phyloP scores from a whole-genome alignment of 768 basidiomycete genomes.

The Mycena metata region DNA sequence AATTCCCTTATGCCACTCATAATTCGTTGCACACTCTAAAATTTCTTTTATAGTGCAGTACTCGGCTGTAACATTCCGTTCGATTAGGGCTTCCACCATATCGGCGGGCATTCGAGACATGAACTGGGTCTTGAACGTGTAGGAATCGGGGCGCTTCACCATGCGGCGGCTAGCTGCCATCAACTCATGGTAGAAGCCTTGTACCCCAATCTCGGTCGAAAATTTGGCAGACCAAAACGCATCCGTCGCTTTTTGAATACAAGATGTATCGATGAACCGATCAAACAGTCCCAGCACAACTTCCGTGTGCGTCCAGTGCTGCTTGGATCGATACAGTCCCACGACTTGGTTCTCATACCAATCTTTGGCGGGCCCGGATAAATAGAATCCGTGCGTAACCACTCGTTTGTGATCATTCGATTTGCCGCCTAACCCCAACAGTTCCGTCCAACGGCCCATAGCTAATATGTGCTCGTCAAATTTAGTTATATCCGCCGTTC shows the following conservation, averaged over 20 bases:
- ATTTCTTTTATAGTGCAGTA: too few relatives aligned
- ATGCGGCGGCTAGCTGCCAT: neutral
- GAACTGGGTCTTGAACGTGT: neutral
- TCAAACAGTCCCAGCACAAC: neutral
- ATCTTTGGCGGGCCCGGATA: neutral
- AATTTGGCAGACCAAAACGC: neutral
- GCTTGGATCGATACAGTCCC: neutral
- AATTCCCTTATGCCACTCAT: too few relatives aligned
- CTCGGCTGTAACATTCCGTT: too few relatives aligned
- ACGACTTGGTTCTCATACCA: conserved; percentile 2
- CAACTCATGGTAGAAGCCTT: neutral
- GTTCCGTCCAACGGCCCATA: neutral
- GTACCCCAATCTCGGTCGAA: neutral
- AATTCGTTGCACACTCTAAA: too few relatives aligned
- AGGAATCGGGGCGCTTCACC: neutral
- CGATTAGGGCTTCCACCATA: neutral
- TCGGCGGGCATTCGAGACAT: conserved; percentile 23
- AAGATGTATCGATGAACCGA: neutral
- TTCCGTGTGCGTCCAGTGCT: neutral
- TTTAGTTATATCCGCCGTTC: neutral
- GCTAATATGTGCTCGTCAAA: conserved; percentile 1
- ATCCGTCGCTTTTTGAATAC: neutral
- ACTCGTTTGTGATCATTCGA: neutral
- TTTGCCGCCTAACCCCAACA: neutral
- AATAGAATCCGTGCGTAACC: neutral